These are phyloP conservation scores for Paraleonurus japonicus DNA, from an alignment of 257 asterid genomes.

Conservation along the genomic window DNA sequence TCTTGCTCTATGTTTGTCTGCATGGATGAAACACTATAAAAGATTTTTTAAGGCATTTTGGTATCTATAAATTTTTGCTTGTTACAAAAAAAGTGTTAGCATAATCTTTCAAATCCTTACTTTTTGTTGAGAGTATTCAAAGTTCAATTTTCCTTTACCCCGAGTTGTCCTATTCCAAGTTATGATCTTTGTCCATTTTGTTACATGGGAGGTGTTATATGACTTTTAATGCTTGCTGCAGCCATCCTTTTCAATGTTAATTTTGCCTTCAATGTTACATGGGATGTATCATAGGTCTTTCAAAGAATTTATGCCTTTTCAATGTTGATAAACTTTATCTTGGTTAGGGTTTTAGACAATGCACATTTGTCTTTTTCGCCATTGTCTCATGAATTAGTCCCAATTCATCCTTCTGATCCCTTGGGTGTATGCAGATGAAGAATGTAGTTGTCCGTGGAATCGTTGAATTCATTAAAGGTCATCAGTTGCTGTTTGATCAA, in stretches of 20 bases:
- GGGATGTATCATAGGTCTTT: background rate
- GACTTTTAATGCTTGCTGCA: background rate
- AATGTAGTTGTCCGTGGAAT: constrained; percentile 90
- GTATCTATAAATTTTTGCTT: no score
- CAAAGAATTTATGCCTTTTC: background rate
- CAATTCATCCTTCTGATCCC: constrained; percentile 17
- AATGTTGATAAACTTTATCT: background rate
- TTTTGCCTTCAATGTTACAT: no score
- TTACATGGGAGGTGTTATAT: no score
- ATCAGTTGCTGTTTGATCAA: constrained; percentile 84
- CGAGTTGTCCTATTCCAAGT: background rate
- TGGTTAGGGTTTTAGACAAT: background rate
- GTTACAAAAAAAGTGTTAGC: no score
- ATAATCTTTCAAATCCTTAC: no score
- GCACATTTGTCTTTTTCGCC: background rate
- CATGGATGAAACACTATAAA: no score
- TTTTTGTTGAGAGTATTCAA: no score
- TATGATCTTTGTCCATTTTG: background rate
- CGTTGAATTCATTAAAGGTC: constrained; percentile 70
- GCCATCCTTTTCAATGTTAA: no score
- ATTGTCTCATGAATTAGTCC: background rate
- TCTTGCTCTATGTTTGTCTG: no score
- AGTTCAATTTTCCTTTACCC: no score
- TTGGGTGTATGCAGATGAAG: constrained; percentile 60
- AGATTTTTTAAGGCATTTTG: no score